Base-by-base conservation (phyloP, 306 rosid species). In the Cicer cuneatum region DNA sequence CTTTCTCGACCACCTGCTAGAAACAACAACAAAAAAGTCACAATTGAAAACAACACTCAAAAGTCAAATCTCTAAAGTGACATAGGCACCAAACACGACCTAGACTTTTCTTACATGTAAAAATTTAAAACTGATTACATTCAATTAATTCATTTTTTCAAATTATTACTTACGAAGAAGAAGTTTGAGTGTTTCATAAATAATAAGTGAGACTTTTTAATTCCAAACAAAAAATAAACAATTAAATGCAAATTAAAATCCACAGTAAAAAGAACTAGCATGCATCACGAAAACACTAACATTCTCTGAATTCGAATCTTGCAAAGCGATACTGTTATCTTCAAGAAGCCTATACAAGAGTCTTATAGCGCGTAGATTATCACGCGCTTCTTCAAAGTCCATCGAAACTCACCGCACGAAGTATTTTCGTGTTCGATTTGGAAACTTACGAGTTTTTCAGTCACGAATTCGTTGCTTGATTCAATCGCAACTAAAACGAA, bases 271-370 rank as follows among this genome's bases (percentile, higher is more conserved):
- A 45, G 5, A 37, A 5, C 24, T n/a, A 35, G 8, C 14, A 6
- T 40, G 29, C 5, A 4, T 19, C 7, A 67, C 11, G 56, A 40
- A 42, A 74, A 24, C 6, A 65, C 82, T 61, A 8, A 81, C 89
- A 62, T 79, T 68, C 21, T 85, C 64, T 29, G 83, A 79, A 40
- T 58, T 61, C 2, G 43, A 10, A 72, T 61, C 60, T 16, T 43
- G 77, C 69, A 76, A 51, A 54, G 57, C 46, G 24, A 54, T 11
- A 10, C 48, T 73, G 29, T 69, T 39, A 43, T 76, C 78, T 15
- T 88, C 79, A 56, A 85, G 86, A 64, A 88, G 89, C 29, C 82
- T 74, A 47, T 88, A 88, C 6, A 88, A 73, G 19, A 83, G 82
- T 76, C 84, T 88, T 67, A 85, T 67, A 47, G 88, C 85, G 54